A percentile compares a stretch with the other conserved stretches of the same genome.
phyloP scores from a whole-genome alignment of 257 asterid genomes.

The Gynochthodes officinalis region DNA sequence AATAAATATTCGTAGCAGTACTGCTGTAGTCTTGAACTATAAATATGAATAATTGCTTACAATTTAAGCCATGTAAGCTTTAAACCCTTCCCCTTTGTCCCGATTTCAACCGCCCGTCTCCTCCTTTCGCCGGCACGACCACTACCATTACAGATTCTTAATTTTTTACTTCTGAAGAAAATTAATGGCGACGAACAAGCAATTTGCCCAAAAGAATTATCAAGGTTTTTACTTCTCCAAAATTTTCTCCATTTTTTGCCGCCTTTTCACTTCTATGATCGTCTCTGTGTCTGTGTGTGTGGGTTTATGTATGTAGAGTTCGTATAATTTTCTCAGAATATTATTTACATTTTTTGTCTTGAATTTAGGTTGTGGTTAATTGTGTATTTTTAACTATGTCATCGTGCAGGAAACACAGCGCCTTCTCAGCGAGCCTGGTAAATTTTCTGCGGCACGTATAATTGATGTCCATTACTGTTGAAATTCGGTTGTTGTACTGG shows the following conservation, averaged over 20 bases:
- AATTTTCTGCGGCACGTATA: neutral
- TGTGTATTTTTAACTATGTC: neutral
- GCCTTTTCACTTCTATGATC: neutral
- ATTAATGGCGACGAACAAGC: constrained; percentile 9
- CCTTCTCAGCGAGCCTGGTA: constrained; percentile 33
- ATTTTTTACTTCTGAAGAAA: neutral
- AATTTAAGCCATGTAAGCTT: neutral
- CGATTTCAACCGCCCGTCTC: neutral
- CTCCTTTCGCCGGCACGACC: neutral
- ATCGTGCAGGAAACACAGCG: constrained; percentile 27
- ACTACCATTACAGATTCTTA: neutral
- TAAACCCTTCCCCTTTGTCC: neutral
- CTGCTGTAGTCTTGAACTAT: no score
- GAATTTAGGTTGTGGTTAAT: neutral
- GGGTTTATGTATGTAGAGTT: neutral
- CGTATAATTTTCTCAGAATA: neutral
- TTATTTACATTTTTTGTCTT: neutral
- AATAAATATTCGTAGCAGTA: no score
- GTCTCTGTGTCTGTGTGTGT: neutral
- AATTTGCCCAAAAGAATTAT: constrained; percentile 22
- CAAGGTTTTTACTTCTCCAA: constrained; percentile 6
- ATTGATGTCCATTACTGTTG: no score
- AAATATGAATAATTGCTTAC: no score
- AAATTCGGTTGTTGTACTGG: neutral
- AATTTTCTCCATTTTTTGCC: neutral